These are phyloP conservation scores for Kuraishia floccosa DNA, from an alignment of 805 yeast genomes.

Conservation along the genomic window DNA sequence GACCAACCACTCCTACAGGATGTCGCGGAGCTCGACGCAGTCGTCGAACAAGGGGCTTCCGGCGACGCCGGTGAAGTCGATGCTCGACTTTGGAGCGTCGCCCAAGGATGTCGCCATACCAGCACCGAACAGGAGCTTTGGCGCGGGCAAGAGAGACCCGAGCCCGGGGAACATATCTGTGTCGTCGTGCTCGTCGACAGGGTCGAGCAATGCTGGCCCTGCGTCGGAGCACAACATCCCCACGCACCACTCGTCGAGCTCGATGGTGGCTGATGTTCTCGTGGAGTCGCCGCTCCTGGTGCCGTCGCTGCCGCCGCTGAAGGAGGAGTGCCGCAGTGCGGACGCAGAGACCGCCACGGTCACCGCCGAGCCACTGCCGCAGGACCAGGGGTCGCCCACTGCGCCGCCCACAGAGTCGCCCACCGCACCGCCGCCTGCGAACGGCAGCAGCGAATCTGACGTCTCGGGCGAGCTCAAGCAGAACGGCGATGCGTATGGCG, in stretches of 20 bases:
- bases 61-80: conserved; percentile 2
- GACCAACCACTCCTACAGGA: background rate
- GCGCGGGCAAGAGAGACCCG: background rate
- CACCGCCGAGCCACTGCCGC: background rate
- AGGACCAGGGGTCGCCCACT: background rate
- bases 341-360: background rate
- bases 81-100: conserved; percentile 3
- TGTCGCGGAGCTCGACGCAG: background rate
- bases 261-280: background rate
- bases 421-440: too few relatives aligned
- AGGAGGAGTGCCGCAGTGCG: background rate
- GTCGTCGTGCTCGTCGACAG: background rate
- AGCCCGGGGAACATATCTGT: background rate
- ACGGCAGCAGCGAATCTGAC: too few relatives aligned
- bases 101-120: too few relatives aligned
- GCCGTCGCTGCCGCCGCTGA: background rate
- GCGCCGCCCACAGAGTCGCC: too few relatives aligned
- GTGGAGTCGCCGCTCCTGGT: background rate
- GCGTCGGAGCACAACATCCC: background rate
- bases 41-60: background rate
- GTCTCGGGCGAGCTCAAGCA: background rate
- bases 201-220: background rate
- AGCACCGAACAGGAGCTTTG: too few relatives aligned
- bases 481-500: background rate
- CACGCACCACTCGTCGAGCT: background rate